Evolutionary conservation across 1,284 basidiomycete species (phyloP), one percentile per base, ranked within the genome.

Genomic region (Quambalaria eucalypti): DNA sequence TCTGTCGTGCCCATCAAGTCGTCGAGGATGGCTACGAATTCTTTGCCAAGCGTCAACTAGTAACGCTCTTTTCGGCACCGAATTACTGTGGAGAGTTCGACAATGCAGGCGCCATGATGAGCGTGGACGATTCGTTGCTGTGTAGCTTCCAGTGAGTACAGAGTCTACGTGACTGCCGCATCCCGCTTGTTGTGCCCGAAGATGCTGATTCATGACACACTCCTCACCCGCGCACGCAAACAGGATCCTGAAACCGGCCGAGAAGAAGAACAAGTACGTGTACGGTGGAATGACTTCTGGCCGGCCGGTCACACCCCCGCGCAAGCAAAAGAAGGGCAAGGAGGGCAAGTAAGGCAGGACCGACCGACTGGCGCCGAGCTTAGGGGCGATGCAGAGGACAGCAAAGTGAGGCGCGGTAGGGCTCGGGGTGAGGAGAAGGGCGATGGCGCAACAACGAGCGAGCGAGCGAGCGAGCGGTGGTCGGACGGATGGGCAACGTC

Each of bases 51-150:
- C 83, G 93, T 66, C 91, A 95, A 79, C 79, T 98, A 64, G 93
- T 98, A 65, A 98, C 93, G 19, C 78, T 98, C 44, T 98, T 98
- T 81, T 93, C 89, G 16, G 93, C 93, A 55, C 95, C 93, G 58
- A 97, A 96, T 30, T 56, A 56, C 50, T 56, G 54, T 31, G 54
- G 54, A 28, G 90, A 95, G 71, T 98, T 98, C 74, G 95, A 98
- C 79, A 98, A 98, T 76, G 92, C 92, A 16, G 93, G 93, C 39
- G 93, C 93, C 28, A 97, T 98, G 93, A 98, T 98, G 95, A 92
- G 88, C 73, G 95, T 98, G 52, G 93, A 97, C 76, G 93, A 98
- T 80, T 96, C 92, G 7, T 78, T 98, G 65, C 78, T 98, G 62
- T 98, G 93, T 79, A 96, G 92, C 14, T 98, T 98, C 88, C 91